Percentiles rank a stretch among this genome's conserved stretches.
Conservation (phyloP, 2,329 filamentous ascomycete species). For the Fusarium nematophilum region DNA sequence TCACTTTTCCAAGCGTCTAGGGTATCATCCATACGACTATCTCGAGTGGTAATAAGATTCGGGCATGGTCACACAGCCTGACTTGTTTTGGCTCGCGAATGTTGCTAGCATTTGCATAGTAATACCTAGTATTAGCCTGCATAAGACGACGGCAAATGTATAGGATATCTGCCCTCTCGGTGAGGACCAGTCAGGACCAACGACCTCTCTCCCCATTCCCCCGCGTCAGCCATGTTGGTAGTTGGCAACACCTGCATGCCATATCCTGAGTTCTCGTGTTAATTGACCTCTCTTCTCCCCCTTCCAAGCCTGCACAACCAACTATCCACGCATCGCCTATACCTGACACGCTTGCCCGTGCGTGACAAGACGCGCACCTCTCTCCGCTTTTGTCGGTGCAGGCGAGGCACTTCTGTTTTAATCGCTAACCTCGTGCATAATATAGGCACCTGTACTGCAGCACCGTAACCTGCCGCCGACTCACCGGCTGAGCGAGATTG, state of each 20-base stretch:
- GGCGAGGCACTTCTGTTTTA: conserved; percentile 1
- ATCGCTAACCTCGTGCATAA: conserved; percentile 12
- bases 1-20: conserved; percentile 18
- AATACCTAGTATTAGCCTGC: too few species aligned
- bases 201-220: background rate
- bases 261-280: conserved; percentile 12
- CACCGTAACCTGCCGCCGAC: conserved; percentile 1
- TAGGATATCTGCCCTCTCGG: conserved; percentile 6
- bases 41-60: conserved; percentile 7
- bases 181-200: conserved; percentile 4
- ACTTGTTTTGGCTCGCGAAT: background rate
- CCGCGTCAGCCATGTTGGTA: background rate
- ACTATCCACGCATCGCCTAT: conserved; percentile 16
- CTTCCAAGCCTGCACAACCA: background rate
- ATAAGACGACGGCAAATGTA: conserved; percentile 29
- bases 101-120: conserved; percentile 3
- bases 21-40: conserved; percentile 16
- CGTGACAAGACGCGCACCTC: conserved; percentile 23
- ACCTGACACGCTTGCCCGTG: conserved; percentile 31
- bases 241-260: background rate
- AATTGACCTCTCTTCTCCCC: background rate
- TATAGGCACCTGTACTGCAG: too few species aligned
- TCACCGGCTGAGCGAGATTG: conserved; percentile 30
- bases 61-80: background rate
- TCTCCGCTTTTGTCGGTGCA: conserved; percentile 8